Evolutionary conservation across 495 filamentous ascomycete genomes (phyloP), one percentile per base, ranked within the genome.

Genomic region (Neurospora terricola): DNA sequence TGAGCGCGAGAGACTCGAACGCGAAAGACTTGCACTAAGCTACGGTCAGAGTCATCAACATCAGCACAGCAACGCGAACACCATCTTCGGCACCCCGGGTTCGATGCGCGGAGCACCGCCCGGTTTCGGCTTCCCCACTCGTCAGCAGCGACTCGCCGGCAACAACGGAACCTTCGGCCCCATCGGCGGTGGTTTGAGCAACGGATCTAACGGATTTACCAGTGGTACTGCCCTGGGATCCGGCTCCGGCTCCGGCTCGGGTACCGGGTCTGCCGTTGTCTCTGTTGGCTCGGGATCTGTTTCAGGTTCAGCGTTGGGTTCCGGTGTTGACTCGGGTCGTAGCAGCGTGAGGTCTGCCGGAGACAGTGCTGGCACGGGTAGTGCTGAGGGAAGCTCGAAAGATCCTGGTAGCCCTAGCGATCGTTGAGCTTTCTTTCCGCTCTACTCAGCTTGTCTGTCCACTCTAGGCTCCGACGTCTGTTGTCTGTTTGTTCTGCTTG

Each of bases 311-410:
- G 78, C 71, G 18, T 78, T 75, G 9, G 77, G 76, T 6, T 78
- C 75, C 3, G 76, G 76, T 18, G 71, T 75, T 21, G 78, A 75
- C 10, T 81, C 79, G 11, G 80, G 77, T 14, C 77, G 79, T 71
- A 82, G 80, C 72, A 82, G 80, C 69, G 78, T 81, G 69, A 78
- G 80, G 39, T 81, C 80, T 14, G 80, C 78, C n/a, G 80, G 77
- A 23, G 79, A 80, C 10, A 81, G 81, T 30, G 54, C 54, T 30
- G 54, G 54, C 18, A 62, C 5, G 12, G 54, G 23, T 34, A 66
- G 54, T 66, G 54, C 54, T 45, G 77, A 78, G 12, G 78, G 76
- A 21, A 81, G 79, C 43, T 38, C 76, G 16, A 71, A 69, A 59
- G 79, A 80, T 71, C 78, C 75, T 30, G 54, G 74, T 8, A 82